Evolutionary conservation across 2,329 filamentous ascomycete species (phyloP).

Genomic region (Cryoendolithus antarcticus): DNA sequence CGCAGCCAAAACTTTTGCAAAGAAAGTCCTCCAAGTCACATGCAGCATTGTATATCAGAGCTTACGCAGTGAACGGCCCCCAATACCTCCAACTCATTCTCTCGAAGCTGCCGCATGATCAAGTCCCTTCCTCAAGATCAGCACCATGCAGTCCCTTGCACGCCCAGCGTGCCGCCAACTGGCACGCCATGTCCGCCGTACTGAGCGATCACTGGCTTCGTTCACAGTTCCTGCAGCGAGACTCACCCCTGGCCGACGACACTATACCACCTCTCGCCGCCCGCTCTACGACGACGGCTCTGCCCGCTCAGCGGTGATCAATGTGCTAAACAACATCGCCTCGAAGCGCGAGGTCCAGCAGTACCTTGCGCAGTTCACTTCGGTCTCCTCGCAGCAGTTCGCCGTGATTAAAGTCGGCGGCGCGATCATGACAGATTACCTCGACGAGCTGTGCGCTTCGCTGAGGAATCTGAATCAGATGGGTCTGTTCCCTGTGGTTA

Average conservation of each 20-base stretch:
- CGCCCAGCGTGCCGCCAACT: slow-evolving; percentile 6
- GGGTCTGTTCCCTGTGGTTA: slow-evolving; percentile 85
- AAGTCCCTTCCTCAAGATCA: slow-evolving; percentile 1
- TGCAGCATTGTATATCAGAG: too few relatives aligned
- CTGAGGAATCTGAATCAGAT: slow-evolving; percentile 90
- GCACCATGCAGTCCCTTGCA: slow-evolving; percentile 7
- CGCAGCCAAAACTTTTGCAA: too few relatives aligned
- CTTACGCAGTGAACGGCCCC: too few relatives aligned
- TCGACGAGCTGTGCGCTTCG: slow-evolving; percentile 80
- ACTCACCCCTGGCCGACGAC: neutral
- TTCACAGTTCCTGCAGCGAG: slow-evolving; percentile 2
- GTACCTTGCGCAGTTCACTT: slow-evolving; percentile 94
- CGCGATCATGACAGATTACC: slow-evolving; percentile 86
- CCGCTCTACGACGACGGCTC: slow-evolving; percentile 38
- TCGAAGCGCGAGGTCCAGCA: slow-evolving; percentile 95
- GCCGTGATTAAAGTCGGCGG: slow-evolving; percentile 97
- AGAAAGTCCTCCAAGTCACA: too few relatives aligned
- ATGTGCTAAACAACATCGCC: slow-evolving; percentile 87
- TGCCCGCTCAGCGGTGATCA: slow-evolving; percentile 71
- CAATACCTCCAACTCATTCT: too few relatives aligned
- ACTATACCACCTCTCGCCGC: slow-evolving; percentile 19
- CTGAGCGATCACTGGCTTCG: slow-evolving; percentile 3
- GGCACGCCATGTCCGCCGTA: slow-evolving; percentile 6
- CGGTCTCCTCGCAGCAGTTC: slow-evolving; percentile 91
- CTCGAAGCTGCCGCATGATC: slow-evolving; percentile 6